These are phyloP conservation scores for Gardenia jasminoides DNA, from an alignment of 257 asterid genomes.

Conservation along the genomic window DNA sequence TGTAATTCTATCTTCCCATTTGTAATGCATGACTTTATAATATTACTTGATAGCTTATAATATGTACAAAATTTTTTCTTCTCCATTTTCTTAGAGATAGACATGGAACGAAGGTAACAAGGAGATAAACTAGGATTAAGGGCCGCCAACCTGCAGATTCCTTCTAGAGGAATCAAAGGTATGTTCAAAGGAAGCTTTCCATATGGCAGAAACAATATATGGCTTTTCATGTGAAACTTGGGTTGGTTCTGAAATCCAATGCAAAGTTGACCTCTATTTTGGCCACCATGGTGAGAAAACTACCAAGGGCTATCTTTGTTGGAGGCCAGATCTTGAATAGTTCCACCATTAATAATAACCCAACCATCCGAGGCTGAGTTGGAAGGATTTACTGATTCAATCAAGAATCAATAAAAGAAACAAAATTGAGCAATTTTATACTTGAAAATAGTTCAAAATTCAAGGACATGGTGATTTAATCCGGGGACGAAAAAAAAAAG, in stretches of 20 bases:
- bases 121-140: not conserved
- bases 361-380: not conserved
- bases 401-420: not conserved
- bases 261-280: constrained; percentile 15
- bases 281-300: constrained; percentile 6
- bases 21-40: too few relatives aligned
- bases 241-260: constrained; percentile 8
- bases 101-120: not conserved
- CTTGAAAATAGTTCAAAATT: not conserved
- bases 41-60: too few relatives aligned
- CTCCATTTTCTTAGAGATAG: not conserved
- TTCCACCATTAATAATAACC: not conserved
- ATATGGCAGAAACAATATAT: not conserved
- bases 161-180: not conserved
- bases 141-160: not conserved
- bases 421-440: not conserved
- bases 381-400: not conserved
- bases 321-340: not conserved
- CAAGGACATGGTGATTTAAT: not conserved
- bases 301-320: not conserved
- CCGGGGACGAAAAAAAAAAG: too few relatives aligned
- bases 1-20: not conserved
- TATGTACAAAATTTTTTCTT: too few relatives aligned
- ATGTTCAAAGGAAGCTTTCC: not conserved
- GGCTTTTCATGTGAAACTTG: constrained; percentile 21